Conservation (phyloP, 164 flowering plant species). For the Protea cynaroides region DNA sequence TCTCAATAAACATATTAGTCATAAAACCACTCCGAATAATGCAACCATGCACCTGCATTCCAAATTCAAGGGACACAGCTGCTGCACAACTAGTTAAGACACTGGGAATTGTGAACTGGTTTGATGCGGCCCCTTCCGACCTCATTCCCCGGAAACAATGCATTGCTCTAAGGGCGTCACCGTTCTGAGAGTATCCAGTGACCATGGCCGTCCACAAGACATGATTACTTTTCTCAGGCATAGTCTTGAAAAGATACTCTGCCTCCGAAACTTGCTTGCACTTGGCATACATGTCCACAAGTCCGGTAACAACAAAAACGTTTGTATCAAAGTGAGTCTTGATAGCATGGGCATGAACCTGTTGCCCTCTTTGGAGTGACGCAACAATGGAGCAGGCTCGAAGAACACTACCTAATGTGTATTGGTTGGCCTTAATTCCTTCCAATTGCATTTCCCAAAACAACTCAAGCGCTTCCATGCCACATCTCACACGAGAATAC, state of each 20-base stretch:
- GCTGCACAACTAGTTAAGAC: conserved; percentile 57
- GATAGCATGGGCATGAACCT: conserved; percentile 52
- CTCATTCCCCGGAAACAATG: conserved; percentile 54
- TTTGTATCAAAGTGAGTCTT: conserved; percentile 45
- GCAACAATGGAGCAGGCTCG: conserved; percentile 42
- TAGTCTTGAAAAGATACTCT: conserved; percentile 38
- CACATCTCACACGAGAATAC: conserved; percentile 39
- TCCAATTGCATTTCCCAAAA: conserved; percentile 60
- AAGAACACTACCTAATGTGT: conserved; percentile 61
- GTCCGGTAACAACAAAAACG: conserved; percentile 59
- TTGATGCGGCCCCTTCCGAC: conserved; percentile 40
- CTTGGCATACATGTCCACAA: conserved; percentile 82
- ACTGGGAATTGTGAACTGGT: conserved; percentile 76
- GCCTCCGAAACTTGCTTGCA: conserved; percentile 54
- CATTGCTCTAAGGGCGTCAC: conserved; percentile 43
- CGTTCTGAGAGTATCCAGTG: conserved; percentile 69
- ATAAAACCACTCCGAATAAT: conserved; percentile 51
- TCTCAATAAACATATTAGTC: conserved; percentile 57
- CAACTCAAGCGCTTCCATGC: conserved; percentile 42
- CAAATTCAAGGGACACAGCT: conserved; percentile 32
- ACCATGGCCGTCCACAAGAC: conserved; percentile 83
- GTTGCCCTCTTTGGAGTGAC: conserved; percentile 43
- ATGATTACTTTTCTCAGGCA: conserved; percentile 37
- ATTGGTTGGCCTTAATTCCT: conserved; percentile 55
- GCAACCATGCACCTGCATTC: conserved; percentile 72